These are phyloP conservation scores for Leccinum disarticulatum DNA, from an alignment of 768 basidiomycete species.

Conservation along the genomic window DNA sequence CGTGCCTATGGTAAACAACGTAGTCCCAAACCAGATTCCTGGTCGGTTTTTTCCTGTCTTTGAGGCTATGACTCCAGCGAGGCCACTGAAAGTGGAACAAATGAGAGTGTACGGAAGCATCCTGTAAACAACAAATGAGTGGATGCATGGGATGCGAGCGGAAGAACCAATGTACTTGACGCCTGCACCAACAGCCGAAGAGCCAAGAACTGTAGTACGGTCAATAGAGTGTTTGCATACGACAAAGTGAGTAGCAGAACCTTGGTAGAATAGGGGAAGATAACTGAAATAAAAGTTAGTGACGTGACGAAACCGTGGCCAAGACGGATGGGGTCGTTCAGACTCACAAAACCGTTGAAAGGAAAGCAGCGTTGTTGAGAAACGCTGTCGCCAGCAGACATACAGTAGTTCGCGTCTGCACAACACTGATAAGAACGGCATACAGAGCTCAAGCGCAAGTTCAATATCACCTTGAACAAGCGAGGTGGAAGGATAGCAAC, in stretches of 20 bases:
- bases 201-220: conserved; percentile 48
- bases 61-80: conserved; percentile 58
- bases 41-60: conserved; percentile 56
- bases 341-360: conserved; percentile 37
- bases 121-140: conserved; percentile 33
- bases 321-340: background rate
- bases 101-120: conserved; percentile 75
- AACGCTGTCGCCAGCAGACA: conserved; percentile 58
- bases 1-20: too few relatives aligned
- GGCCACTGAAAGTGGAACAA: conserved; percentile 48
- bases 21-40: conserved; percentile 65
- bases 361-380: conserved; percentile 62
- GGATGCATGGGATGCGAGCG: background rate
- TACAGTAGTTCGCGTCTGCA: conserved; percentile 65
- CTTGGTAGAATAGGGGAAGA: conserved; percentile 74
- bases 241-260: background rate
- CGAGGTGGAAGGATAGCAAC: conserved; percentile 75
- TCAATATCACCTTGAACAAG: conserved; percentile 55
- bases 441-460: background rate
- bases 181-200: conserved; percentile 70
- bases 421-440: background rate
- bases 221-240: background rate
- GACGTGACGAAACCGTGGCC: too few relatives aligned
- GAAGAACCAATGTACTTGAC: conserved; percentile 56
- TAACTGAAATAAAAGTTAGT: conserved; percentile 36